A percentile compares a stretch with the other conserved stretches of the same genome.
Conservation (phyloP, 768 basidiomycete species). For the Boletus rufocinnamomeus region DNA sequence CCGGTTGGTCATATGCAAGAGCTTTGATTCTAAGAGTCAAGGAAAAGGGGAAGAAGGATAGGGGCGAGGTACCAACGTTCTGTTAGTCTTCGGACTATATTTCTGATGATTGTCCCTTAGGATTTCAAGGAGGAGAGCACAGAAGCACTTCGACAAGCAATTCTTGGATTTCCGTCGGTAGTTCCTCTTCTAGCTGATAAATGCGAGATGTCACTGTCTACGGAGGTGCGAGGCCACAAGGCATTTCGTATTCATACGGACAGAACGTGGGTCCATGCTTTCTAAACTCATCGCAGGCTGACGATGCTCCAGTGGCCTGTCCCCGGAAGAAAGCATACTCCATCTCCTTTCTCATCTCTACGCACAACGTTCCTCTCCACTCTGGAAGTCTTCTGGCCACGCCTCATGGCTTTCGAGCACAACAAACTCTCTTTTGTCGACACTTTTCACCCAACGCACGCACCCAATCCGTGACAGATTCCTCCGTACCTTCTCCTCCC, state of each 20-base stretch:
- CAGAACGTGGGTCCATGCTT: slow-evolving; percentile 48
- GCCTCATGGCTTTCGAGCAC: slow-evolving; percentile 72
- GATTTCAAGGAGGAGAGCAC: slow-evolving; percentile 57
- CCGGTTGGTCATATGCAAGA: slow-evolving; percentile 75
- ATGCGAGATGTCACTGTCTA: slow-evolving; percentile 66
- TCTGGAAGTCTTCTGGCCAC: slow-evolving; percentile 79
- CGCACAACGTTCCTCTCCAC: slow-evolving; percentile 65
- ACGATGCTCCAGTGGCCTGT: slow-evolving; percentile 33
- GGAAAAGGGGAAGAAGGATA: slow-evolving; percentile 47
- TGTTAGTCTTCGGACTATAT: not conserved
- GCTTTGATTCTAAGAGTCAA: slow-evolving; percentile 64
- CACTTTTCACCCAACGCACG: slow-evolving; percentile 34
- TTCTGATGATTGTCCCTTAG: slow-evolving; percentile 33
- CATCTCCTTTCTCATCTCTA: slow-evolving; percentile 91
- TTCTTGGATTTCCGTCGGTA: slow-evolving; percentile 76
- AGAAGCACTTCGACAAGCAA: slow-evolving; percentile 69
- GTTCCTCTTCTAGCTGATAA: slow-evolving; percentile 86
- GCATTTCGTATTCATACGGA: slow-evolving; percentile 74
- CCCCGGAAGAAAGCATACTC: slow-evolving; percentile 48
- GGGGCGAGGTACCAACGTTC: slow-evolving; percentile 36
- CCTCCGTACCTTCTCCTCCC: slow-evolving; percentile 41
- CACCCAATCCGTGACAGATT: slow-evolving; percentile 32
- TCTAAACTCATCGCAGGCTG: slow-evolving; percentile 6
- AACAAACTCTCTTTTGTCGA: slow-evolving; percentile 41
- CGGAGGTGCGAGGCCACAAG: slow-evolving; percentile 55